Percentiles rank a stretch among this genome's conserved stretches.
Evolutionary conservation across 768 basidiomycete species (phyloP).

Genomic region (Russula compacta): DNA sequence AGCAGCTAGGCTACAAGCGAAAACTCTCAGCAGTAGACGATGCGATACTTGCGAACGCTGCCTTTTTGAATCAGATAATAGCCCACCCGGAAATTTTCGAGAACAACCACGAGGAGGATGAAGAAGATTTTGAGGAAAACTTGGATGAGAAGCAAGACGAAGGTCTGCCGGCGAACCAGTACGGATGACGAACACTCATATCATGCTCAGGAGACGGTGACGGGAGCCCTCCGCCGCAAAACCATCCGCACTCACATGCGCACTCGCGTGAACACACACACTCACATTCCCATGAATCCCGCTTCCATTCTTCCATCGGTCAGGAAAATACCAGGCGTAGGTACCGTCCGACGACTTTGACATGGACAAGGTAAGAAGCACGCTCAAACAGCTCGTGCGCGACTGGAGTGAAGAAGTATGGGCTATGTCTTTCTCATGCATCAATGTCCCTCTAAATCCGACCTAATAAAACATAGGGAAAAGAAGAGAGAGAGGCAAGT

Average conservation of each 20-base stretch:
- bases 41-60: conserved; percentile 71
- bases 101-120: conserved; percentile 31
- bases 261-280: conserved; percentile 32
- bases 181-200: background rate
- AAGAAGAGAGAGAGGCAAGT: conserved; percentile 62
- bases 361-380: conserved; percentile 87
- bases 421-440: background rate
- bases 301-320: conserved; percentile 19
- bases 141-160: conserved; percentile 9
- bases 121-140: conserved; percentile 25
- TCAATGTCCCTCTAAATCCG: background rate
- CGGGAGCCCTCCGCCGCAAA: conserved; percentile 19
- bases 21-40: conserved; percentile 75
- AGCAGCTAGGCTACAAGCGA: conserved; percentile 60
- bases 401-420: conserved; percentile 85
- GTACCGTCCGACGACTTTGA: conserved; percentile 55
- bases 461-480: conserved; percentile 41
- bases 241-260: conserved; percentile 18
- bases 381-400: conserved; percentile 84
- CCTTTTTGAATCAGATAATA: conserved; percentile 67
- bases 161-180: background rate
- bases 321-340: conserved; percentile 21
- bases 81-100: conserved; percentile 78
- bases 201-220: background rate
- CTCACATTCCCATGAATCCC: conserved; percentile 23